Conservation (phyloP, 345 rosid genomes). For the Acer saccharum region DNA sequence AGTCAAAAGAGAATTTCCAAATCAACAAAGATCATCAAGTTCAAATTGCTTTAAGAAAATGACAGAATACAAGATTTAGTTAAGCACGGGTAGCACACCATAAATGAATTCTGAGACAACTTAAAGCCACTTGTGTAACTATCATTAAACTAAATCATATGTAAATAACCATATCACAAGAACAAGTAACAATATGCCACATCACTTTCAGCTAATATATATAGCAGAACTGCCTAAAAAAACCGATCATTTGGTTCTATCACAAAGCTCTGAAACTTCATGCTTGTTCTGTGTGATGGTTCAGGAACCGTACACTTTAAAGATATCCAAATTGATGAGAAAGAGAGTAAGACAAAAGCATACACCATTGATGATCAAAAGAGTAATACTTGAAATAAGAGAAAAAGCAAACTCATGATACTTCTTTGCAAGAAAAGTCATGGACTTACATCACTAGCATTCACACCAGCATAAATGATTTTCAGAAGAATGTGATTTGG, state of each 20-base stretch:
- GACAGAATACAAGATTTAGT: neutral
- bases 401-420: conserved; percentile 1
- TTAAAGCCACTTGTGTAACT: neutral
- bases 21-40: neutral
- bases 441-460: conserved; percentile 97
- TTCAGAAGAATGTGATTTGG: conserved; percentile 78
- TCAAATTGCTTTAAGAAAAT: neutral
- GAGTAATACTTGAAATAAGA: neutral
- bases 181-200: conserved; percentile 5
- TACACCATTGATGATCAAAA: neutral
- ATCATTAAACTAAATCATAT: neutral
- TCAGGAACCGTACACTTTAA: conserved; percentile 1
- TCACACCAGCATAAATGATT: conserved; percentile 91
- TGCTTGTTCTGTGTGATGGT: neutral
- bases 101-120: neutral
- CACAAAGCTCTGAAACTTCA: conserved; percentile 9
- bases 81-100: neutral
- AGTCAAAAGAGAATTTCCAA: conserved; percentile 5
- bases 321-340: neutral
- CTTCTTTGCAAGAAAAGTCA: conserved; percentile 19
- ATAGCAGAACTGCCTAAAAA: neutral
- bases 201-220: neutral
- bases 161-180: neutral
- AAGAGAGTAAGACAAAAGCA: neutral
- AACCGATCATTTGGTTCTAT: conserved; percentile 4